phyloP scores from a whole-genome alignment of 352 stramenopile genomes.

The Saprolegnia diclina region DNA sequence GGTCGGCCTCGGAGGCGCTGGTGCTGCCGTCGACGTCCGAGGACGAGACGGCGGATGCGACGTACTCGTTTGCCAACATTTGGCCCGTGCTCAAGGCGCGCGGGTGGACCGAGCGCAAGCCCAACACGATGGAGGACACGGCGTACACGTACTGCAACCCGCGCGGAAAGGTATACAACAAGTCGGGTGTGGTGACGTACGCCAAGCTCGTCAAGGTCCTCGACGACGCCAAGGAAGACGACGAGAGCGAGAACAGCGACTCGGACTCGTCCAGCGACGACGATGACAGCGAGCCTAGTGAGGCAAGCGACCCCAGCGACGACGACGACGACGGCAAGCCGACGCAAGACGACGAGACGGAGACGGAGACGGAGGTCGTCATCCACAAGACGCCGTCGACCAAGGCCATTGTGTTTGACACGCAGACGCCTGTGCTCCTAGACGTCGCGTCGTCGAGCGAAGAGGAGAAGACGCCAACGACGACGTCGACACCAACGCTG shows the following conservation, averaged over 20 bases:
- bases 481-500: neutral
- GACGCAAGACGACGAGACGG: neutral
- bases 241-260: neutral
- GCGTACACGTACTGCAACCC: conserved; percentile 21
- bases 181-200: conserved; percentile 6
- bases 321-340: neutral
- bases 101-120: conserved; percentile 11
- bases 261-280: conserved; percentile 5
- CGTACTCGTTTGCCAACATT: conserved; percentile 12
- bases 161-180: conserved; percentile 9
- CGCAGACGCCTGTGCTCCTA: neutral
- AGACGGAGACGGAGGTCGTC: neutral
- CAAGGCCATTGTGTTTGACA: conserved; percentile 3
- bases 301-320: neutral
- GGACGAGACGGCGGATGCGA: neutral
- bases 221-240: neutral
- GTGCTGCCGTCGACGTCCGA: neutral
- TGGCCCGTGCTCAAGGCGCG: conserved; percentile 9
- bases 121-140: neutral
- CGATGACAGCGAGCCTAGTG: neutral
- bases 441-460: neutral
- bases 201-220: conserved; percentile 1
- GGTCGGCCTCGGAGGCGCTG: neutral
- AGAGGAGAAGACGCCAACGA: neutral
- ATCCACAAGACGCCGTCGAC: neutral